Evolutionary conservation across 805 yeast species (phyloP), one percentile per base, ranked within the genome.

Genomic region (Clavispora fructus): DNA sequence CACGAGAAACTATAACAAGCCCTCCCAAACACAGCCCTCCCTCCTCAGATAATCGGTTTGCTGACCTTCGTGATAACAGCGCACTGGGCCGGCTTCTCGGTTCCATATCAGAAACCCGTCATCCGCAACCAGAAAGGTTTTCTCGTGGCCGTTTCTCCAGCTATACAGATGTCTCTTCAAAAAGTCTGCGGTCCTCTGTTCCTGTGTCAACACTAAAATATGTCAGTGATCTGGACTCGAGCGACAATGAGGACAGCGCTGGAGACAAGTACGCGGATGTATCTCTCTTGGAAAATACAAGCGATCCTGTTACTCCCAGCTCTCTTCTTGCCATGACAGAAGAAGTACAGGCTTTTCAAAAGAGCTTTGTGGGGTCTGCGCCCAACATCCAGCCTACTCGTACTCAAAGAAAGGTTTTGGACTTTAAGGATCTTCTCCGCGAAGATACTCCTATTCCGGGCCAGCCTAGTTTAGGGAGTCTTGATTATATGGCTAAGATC

Each of bases 361-460:
- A n/a, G 29, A 40, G 19, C 9, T 17, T 19, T 12, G 23, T 28
- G 13, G 12, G 31, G 37, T 33, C 37, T 1, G 37, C 13, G 7
- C 37, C 37, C 13, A 17, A 33, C 7, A 33, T 33, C 37, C 37
- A 33, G n/a, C 23, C 49, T 8, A 62, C 62, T 40, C 51, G 76
- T 32, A 62, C 67, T 6, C 72, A 70, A 53, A 65, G 63, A 44
- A 68, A 64, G 44, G 41, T 64, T 10, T 52, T 69, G 29, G 74
- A 69, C 43, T 64, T 67, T 51, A 62, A 59, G 39, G 65, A 66
- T 28, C 54, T 68, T 31, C 50, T 47, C 14, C 40, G 27, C 1
- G 40, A 40, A 6, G 46, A 49, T 6, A 39, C 35, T 14, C 45
- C 32, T 13, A 31, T 19, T 11, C 31, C 31, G 6, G 33, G 29